Conservation (phyloP, 2,329 filamentous ascomycete species). For the Drechslerella stenobrocha region DNA sequence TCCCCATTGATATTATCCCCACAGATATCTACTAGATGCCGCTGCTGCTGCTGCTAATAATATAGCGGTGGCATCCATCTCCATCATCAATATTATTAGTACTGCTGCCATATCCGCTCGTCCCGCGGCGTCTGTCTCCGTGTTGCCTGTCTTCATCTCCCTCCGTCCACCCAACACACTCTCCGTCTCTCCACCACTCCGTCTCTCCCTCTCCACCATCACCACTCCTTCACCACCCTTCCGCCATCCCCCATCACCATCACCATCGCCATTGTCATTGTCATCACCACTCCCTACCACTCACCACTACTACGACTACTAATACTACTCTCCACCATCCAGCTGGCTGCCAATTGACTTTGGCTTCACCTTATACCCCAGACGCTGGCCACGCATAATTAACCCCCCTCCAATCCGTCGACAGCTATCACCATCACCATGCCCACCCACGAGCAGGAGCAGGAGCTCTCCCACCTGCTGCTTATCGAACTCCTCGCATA, state of each 20-base stretch:
- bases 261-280: background rate
- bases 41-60: too few species aligned
- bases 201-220: background rate
- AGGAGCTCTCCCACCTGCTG: conserved; percentile 94
- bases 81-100: too few species aligned
- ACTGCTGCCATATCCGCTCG: too few species aligned
- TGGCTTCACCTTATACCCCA: background rate
- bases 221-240: background rate
- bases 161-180: background rate
- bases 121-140: too few species aligned
- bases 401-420: too few species aligned
- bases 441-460: conserved; percentile 82
- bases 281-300: background rate
- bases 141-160: background rate
- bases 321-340: background rate
- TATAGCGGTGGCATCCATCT: too few species aligned
- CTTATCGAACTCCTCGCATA: conserved; percentile 98
- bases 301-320: background rate
- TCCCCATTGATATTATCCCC: background rate
- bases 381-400: too few species aligned
- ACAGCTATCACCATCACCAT: conserved; percentile 1
- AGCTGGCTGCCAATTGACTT: background rate
- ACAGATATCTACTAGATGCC: background rate
- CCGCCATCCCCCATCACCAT: background rate
- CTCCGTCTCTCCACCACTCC: background rate